Conservation (phyloP, 805 yeast species). For the Hanseniaspora taiwanica region DNA sequence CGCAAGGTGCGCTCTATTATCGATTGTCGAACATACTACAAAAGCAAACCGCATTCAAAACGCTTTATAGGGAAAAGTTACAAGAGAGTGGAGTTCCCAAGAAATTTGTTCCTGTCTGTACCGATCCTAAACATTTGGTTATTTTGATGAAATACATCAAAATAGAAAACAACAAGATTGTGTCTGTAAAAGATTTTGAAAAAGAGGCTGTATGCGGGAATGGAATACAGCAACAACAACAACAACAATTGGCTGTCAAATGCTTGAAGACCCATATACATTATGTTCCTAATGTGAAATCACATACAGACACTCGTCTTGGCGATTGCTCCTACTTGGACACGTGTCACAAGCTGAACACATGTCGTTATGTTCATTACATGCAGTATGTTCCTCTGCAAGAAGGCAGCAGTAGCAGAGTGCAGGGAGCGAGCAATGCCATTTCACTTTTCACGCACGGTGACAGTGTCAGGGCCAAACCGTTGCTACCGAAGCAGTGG, state of each 20-base stretch:
- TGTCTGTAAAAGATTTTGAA: not conserved
- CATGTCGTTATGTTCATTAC: constrained; percentile 77
- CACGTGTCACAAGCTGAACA: constrained; percentile 76
- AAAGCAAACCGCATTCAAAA: constrained; percentile 13
- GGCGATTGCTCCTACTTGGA: constrained; percentile 93
- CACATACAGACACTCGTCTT: constrained; percentile 51
- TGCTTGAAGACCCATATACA: constrained; percentile 32
- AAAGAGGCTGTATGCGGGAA: no score
- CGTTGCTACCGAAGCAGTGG: constrained; percentile 58
- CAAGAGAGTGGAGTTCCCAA: constrained; percentile 2
- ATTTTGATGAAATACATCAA: constrained; percentile 16
- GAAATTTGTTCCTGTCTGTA: constrained; percentile 12
- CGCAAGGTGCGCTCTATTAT: not conserved
- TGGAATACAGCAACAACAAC: no score
- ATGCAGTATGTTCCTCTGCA: constrained; percentile 28
- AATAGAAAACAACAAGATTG: constrained; percentile 7
- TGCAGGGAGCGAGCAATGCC: no score
- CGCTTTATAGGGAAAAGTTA: constrained; percentile 18
- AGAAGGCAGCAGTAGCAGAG: no score
- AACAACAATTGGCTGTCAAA: no score
- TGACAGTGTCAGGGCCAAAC: constrained; percentile 16
- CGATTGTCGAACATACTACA: constrained; percentile 11
- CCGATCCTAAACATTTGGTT: constrained; percentile 16
- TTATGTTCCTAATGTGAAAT: constrained; percentile 39
- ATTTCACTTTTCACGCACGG: constrained; percentile 4